A percentile compares a stretch with the other conserved stretches of the same genome.
Conservation (phyloP, 441 rosid genomes). For the Mallotus repandus region DNA sequence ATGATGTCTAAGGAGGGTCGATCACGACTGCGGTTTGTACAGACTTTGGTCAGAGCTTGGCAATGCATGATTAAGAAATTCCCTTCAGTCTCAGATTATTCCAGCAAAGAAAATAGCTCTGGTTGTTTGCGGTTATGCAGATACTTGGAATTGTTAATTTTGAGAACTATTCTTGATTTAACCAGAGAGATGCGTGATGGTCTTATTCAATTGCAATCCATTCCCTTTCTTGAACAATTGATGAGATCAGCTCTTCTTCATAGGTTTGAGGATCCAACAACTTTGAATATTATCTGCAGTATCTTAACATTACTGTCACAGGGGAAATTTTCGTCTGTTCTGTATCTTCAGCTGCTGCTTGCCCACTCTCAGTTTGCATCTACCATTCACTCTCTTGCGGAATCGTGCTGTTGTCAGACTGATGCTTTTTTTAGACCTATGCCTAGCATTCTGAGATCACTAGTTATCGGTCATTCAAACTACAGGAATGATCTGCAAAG, state of each 20-base stretch:
- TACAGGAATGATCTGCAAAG: constrained; percentile 32
- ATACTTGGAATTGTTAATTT: constrained; percentile 65
- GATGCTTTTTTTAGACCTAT: constrained; percentile 64
- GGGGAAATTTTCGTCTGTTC: constrained; percentile 52
- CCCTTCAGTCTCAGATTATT: constrained; percentile 33
- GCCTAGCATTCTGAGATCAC: constrained; percentile 73
- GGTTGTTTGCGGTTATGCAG: constrained; percentile 48
- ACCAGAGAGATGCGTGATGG: constrained; percentile 43
- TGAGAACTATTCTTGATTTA: constrained; percentile 59
- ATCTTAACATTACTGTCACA: constrained; percentile 52
- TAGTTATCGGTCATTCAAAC: constrained; percentile 34
- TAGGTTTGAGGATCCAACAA: constrained; percentile 74
- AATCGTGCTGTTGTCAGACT: constrained; percentile 38
- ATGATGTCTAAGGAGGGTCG: constrained; percentile 36
- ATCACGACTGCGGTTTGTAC: constrained; percentile 50
- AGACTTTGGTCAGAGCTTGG: constrained; percentile 64
- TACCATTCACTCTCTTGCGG: constrained; percentile 45
- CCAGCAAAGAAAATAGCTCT: constrained; percentile 27
- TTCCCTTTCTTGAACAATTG: constrained; percentile 74
- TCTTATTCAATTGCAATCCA: constrained; percentile 53
- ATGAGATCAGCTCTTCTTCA: constrained; percentile 64
- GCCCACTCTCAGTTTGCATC: constrained; percentile 85
- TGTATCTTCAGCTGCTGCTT: constrained; percentile 69
- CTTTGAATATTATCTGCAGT: constrained; percentile 50
- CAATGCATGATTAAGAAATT: constrained; percentile 57